Evolutionary conservation across 371 early-diverging fungal species (phyloP).

Genomic region (Haplosporangium sp.): DNA sequence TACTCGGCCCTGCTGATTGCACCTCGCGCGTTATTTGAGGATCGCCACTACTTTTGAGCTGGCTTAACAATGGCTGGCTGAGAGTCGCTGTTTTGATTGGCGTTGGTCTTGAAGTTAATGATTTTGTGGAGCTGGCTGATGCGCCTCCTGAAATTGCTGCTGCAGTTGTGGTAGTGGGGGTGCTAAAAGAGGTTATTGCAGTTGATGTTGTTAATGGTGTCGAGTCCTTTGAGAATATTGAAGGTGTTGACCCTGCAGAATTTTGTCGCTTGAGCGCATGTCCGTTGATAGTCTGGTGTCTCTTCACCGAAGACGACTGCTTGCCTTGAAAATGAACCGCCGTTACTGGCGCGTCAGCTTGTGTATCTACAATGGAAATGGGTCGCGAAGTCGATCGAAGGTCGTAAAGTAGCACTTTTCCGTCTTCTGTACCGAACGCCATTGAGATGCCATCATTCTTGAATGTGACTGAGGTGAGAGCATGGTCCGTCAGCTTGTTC

Average conservation of each 20-base stretch:
- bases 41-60: background rate
- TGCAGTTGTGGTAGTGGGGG: conserved; percentile 1
- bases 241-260: conserved; percentile 27
- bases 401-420: conserved; percentile 55
- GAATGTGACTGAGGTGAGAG: conserved; percentile 57
- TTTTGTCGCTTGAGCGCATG: conserved; percentile 37
- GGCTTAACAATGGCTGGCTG: conserved; percentile 17
- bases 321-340: conserved; percentile 56
- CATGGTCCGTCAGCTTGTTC: conserved; percentile 41
- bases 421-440: conserved; percentile 59
- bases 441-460: conserved; percentile 57
- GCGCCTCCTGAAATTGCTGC: too few relatives aligned
- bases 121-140: conserved; percentile 2
- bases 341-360: conserved; percentile 33
- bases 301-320: conserved; percentile 16
- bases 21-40: conserved; percentile 11
- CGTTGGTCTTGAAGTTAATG: conserved; percentile 3
- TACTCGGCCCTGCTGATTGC: conserved; percentile 24
- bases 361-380: conserved; percentile 43
- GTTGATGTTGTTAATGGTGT: conserved; percentile 8
- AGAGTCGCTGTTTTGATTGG: conserved; percentile 35
- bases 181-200: too few relatives aligned
- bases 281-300: conserved; percentile 32
- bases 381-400: conserved; percentile 50
- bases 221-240: conserved; percentile 8